These are phyloP conservation scores for Pouteria campechiana DNA, from an alignment of 179 eudicot species.

Conservation along the genomic window DNA sequence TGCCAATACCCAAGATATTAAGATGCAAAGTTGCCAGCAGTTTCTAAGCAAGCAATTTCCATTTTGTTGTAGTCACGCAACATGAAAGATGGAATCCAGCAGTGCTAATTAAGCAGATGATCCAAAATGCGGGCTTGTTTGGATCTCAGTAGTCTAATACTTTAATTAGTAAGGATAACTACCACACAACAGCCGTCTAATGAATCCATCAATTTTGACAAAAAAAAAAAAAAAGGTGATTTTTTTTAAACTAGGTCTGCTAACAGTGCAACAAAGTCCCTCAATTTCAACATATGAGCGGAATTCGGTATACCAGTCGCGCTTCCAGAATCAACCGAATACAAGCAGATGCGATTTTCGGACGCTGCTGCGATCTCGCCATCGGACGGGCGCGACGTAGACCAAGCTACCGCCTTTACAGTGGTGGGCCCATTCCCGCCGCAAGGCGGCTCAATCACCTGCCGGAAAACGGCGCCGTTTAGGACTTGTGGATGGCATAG, in stretches of 20 bases:
- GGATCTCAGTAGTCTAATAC: too few species aligned
- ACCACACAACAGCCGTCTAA: too few species aligned
- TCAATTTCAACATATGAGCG: background rate
- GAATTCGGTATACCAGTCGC: constrained; percentile 17
- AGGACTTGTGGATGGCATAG: constrained; percentile 25
- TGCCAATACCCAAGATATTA: too few species aligned
- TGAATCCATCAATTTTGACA: constrained; percentile 1
- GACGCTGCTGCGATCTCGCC: constrained; percentile 70
- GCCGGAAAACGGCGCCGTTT: constrained; percentile 52
- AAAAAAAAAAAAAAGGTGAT: background rate
- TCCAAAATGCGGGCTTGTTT: too few species aligned
- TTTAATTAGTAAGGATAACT: too few species aligned
- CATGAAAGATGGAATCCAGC: too few species aligned
- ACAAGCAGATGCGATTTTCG: constrained; percentile 40
- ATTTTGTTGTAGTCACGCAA: too few species aligned
- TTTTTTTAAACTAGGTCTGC: background rate
- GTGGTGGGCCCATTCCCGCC: constrained; percentile 11
- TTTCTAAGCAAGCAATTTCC: too few species aligned
- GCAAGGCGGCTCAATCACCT: constrained; percentile 42
- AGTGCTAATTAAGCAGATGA: too few species aligned
- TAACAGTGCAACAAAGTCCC: background rate
- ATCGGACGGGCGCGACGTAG: constrained; percentile 35
- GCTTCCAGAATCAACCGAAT: constrained; percentile 23
- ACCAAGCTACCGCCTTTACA: constrained; percentile 59
- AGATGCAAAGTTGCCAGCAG: too few species aligned